Evolutionary conservation across 495 filamentous ascomycete genomes (phyloP).

Genomic region (Penicillium cosmopolitanum): DNA sequence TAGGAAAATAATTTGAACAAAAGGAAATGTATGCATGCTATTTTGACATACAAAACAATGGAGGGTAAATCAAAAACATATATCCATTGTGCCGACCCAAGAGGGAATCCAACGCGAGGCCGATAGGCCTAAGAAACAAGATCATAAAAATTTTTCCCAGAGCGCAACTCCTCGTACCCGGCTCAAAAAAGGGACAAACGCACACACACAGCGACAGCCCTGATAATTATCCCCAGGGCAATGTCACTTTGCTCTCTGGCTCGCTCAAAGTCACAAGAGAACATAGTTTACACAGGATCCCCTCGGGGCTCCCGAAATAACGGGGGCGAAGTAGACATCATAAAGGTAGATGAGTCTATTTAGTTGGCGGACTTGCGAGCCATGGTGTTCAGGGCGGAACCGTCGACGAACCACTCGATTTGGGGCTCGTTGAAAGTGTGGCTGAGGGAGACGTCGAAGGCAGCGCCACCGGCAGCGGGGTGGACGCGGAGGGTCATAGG

Average conservation of each 20-base stretch:
- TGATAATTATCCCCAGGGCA: neutral
- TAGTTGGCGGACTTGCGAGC: conserved; percentile 66
- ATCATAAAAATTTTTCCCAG: conserved; percentile 47
- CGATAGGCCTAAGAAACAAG: conserved; percentile 41
- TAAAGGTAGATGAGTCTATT: conserved; percentile 21
- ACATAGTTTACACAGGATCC: conserved; percentile 39
- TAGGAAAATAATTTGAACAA: conserved; percentile 21
- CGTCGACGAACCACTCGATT: conserved; percentile 98
- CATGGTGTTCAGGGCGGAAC: conserved; percentile 97
- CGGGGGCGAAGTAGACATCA: neutral
- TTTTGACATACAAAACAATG: conserved; percentile 45
- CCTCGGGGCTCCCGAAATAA: conserved; percentile 9
- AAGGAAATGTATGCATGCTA: conserved; percentile 47
- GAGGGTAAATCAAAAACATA: conserved; percentile 43
- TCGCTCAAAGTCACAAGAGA: conserved; percentile 30
- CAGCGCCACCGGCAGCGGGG: conserved; percentile 73
- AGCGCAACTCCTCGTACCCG: conserved; percentile 43
- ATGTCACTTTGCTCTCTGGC: conserved; percentile 18
- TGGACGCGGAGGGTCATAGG: conserved; percentile 91
- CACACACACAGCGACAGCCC: conserved; percentile 11
- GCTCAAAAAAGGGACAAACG: conserved; percentile 26
- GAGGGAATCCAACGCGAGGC: conserved; percentile 39
- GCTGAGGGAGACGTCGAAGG: conserved; percentile 80
- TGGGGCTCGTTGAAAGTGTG: conserved; percentile 98
- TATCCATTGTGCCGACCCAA: conserved; percentile 53